Evolutionary conservation across 148 eudicot genomes (phyloP), one percentile per base, ranked within the genome.

Genomic region (Fagopyrum tataricum): DNA sequence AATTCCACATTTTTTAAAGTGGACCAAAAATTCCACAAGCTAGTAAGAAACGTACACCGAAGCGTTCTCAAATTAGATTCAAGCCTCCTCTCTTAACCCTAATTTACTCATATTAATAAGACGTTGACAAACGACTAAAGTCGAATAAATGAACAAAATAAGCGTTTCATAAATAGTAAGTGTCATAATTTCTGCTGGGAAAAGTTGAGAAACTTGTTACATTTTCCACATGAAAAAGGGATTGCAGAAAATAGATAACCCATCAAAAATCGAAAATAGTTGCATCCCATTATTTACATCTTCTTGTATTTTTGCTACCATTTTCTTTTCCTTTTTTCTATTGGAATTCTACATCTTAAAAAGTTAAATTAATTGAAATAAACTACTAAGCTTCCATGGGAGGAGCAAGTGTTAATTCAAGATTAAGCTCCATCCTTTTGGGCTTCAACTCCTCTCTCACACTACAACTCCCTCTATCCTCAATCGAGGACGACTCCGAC

Each of bases 401-500:
- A 4, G 69, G 69, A 64, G 20, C 69, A 14, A 64, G 69, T 39
- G 37, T 64, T 43, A 64, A 64, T 31, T 64, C 69, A 39, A 64
- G 69, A 18, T 64, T 20, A 39, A 64, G 6, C 69, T 37, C 69
- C 69, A 17, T 39, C 20, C 6, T 64, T 37, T 64, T 37, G 14
- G 69, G 43, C 44, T 64, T 64, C 12, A 64, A 15, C 9, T 64
- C 69, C 43, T 64, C 69, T 18, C 69, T 64, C 9, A 23, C 23
- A 5, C 23, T 31, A 61, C 14, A 11, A 11, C 39, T 58, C 42
- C 20, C 44, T 37, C 43, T 80, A 43, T 84, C 79, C 74, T 80
- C 94, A 20, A 89, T 80, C 6, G 84, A 89, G 0, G 90, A 90
- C 7, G 91, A 87, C 26, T 81, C 89, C 2, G 91, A 86, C 69